Evolutionary conservation across 208 protist genomes (phyloP).

Genomic region (Trypanosoma lewisi): DNA sequence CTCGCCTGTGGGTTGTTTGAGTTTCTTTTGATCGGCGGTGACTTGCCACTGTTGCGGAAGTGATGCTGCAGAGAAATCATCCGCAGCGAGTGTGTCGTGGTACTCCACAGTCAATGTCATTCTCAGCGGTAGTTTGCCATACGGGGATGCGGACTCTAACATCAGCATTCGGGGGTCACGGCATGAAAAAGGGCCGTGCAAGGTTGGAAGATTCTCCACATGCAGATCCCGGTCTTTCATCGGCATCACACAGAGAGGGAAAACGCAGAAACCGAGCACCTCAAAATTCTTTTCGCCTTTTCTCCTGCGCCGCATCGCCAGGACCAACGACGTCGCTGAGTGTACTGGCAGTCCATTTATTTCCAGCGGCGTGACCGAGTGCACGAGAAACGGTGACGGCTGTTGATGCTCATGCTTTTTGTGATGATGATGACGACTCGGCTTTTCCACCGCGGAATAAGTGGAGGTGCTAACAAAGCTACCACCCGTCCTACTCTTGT

Average conservation of each 20-base stretch:
- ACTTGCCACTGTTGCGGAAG: not conserved
- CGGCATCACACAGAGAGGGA: conserved; percentile 87
- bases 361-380: conserved; percentile 59
- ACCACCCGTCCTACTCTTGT: not conserved
- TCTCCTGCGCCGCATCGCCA: conserved; percentile 71
- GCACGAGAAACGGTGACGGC: conserved; percentile 18
- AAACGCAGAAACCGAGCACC: conserved; percentile 83
- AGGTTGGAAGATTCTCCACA: conserved; percentile 76
- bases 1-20: not conserved
- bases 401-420: too few relatives aligned
- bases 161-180: conserved; percentile 83
- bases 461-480: conserved; percentile 10
- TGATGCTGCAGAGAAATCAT: not conserved
- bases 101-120: conserved; percentile 80
- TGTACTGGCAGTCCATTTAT: conserved; percentile 79
- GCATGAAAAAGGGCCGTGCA: conserved; percentile 84
- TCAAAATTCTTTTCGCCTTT: conserved; percentile 33
- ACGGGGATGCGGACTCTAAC: conserved; percentile 74
- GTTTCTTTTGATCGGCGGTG: not conserved
- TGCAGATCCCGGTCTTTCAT: conserved; percentile 82
- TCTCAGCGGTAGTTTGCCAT: conserved; percentile 69
- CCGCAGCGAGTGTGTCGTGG: conserved; percentile 40
- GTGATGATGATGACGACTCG: too few relatives aligned
- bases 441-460: conserved; percentile 8
- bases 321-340: conserved; percentile 76